Evolutionary conservation across 345 rosid species (phyloP), one percentile per base, ranked within the genome.

Genomic region (Populus euphratica): DNA sequence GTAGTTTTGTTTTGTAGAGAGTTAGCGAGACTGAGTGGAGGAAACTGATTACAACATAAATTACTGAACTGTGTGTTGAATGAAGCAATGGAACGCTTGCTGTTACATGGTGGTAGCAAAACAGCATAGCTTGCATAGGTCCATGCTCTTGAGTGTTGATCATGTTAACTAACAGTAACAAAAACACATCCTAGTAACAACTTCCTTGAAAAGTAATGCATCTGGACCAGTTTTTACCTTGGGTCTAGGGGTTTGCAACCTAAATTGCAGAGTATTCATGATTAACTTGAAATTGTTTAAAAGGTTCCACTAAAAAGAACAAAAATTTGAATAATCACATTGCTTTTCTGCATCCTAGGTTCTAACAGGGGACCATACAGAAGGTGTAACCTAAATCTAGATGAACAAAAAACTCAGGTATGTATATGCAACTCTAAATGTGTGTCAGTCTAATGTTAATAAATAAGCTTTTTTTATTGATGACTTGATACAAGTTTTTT

Each of bases 381-480:
- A 79, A 4, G 43, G 10, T 78, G 86, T 84, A 90, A 85, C 5
- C 99, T 95, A 73, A 89, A 13, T 76, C 64, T 81, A 16, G 77
- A 89, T 76, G 99, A 95, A 80, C 91, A 91, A 65, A 90, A 84
- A 88, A 90, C 98, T 75, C 97, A 93, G 92, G 97, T 90, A 65
- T 54, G 82, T 73, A 61, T 29, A 44, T 77, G n/a, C 50, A 21
- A 21, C 62, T 35, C 70, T 63, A 69, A 31, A 43, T 50, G 21
- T 44, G 54, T 35, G 8, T 54, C 64, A 25, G 66, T 54, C 14
- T 67, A 52, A 54, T 33, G 38, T n/a, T 78, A 9, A 8, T 23
- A 62, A 20, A 27, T 5, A 25, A 73, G 61, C 23, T 70, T 66
- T n/a, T 33, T 69, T 25, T 64, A 66, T 62, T 77, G 44, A 77